A percentile compares a stretch with the other conserved stretches of the same genome.
These are phyloP conservation scores for Leccinum disarticulatum DNA, from an alignment of 768 basidiomycete species.

Conservation along the genomic window DNA sequence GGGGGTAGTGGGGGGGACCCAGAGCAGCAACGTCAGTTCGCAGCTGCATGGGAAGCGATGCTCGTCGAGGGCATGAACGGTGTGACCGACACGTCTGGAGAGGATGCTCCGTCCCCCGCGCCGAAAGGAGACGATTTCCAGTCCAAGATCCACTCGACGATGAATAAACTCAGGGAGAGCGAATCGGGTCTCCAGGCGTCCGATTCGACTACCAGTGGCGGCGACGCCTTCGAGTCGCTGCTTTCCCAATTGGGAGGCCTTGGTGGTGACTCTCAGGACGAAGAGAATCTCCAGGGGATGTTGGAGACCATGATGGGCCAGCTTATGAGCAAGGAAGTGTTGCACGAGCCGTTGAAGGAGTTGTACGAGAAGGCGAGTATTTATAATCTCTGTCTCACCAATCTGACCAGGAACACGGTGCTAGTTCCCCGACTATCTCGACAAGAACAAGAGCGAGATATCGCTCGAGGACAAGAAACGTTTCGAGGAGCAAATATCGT, in stretches of 20 bases:
- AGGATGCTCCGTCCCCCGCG: constrained; percentile 2
- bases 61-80: constrained; percentile 59
- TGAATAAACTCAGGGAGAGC: constrained; percentile 71
- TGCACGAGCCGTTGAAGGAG: constrained; percentile 88
- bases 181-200: constrained; percentile 43
- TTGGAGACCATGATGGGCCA: constrained; percentile 62
- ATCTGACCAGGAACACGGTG: constrained; percentile 16
- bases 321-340: constrained; percentile 37
- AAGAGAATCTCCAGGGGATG: constrained; percentile 60
- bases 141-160: constrained; percentile 64
- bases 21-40: constrained; percentile 40
- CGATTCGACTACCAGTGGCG: constrained; percentile 2
- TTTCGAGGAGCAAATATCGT: constrained; percentile 59
- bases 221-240: constrained; percentile 51
- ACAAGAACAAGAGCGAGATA: constrained; percentile 51
- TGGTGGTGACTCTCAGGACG: constrained; percentile 37
- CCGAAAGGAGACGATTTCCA: constrained; percentile 53
- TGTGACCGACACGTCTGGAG: constrained; percentile 7
- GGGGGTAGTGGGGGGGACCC: neutral
- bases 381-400: neutral
- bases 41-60: constrained; percentile 72
- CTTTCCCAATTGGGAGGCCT: constrained; percentile 42
- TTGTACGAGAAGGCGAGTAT: constrained; percentile 37
- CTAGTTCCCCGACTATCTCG: constrained; percentile 81
- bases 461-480: constrained; percentile 58